These are phyloP conservation scores for Caloboletus inedulis DNA, from an alignment of 1,284 basidiomycete species.

Conservation along the genomic window DNA sequence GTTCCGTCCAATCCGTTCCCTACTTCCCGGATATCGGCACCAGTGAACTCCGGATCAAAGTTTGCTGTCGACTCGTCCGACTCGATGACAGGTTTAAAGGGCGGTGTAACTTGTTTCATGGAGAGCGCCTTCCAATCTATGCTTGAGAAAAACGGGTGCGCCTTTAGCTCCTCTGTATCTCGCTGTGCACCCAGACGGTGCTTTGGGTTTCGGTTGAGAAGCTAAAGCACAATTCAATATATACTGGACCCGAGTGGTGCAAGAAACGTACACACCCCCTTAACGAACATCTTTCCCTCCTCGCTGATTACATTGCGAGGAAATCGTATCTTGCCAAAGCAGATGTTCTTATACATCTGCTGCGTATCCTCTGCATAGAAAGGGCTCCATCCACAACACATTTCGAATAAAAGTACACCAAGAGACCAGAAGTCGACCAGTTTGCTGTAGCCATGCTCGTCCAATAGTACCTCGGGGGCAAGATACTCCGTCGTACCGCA, in stretches of 20 bases:
- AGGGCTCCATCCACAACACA: constrained; percentile 99
- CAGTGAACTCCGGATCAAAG: constrained; percentile 98
- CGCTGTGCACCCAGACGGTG: constrained; percentile 90
- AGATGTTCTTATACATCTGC: constrained; percentile 99
- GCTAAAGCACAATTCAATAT: constrained; percentile 44
- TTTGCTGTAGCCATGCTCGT: constrained; percentile 98
- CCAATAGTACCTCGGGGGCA: constrained; percentile 97
- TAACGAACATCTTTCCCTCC: constrained; percentile 99
- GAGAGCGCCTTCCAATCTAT: constrained; percentile 91
- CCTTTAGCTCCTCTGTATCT: constrained; percentile 93
- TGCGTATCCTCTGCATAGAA: constrained; percentile 99
- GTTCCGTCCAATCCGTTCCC: constrained; percentile 58
- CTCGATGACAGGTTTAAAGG: constrained; percentile 97
- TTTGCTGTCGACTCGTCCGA: constrained; percentile 97
- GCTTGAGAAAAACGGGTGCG: constrained; percentile 90
- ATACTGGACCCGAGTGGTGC: constrained; percentile 7
- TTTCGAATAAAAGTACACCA: constrained; percentile 90
- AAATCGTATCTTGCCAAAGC: constrained; percentile 98
- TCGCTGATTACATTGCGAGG: constrained; percentile 96
- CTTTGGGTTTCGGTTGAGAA: constrained; percentile 96
- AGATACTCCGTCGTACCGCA: constrained; percentile 98
- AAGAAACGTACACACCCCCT: constrained; percentile 61
- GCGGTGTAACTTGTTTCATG: constrained; percentile 90
- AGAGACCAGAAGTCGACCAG: constrained; percentile 99
- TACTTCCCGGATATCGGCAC: constrained; percentile 73